phyloP scores from a whole-genome alignment of 306 rosid genomes.

The Trifolium repens region DNA sequence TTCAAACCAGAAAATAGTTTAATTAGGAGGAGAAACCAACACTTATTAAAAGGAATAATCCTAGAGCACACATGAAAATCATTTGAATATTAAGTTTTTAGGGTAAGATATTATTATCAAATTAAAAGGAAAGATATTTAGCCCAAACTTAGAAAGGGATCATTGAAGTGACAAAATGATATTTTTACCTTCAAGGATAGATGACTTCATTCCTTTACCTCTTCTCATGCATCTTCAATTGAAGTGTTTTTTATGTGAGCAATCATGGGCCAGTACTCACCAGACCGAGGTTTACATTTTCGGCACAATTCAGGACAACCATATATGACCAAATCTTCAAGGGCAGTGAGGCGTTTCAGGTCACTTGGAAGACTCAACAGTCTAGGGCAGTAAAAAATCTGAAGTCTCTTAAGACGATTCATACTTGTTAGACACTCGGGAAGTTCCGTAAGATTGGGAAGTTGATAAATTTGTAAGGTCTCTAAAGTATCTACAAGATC shows the following conservation, averaged over 20 bases:
- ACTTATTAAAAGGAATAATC: too few species aligned
- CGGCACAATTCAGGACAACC: neutral
- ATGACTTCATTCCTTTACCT: neutral
- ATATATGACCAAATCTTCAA: neutral
- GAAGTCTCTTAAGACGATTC: neutral
- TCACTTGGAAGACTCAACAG: neutral
- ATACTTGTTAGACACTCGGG: neutral
- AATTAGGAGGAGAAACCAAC: neutral
- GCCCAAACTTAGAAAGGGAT: too few species aligned
- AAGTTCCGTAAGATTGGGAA: neutral
- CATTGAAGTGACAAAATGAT: neutral
- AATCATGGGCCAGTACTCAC: slow-evolving; percentile 14
- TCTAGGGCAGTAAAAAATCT: neutral
- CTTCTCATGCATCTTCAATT: neutral
- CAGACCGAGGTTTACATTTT: neutral
- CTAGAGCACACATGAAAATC: too few species aligned
- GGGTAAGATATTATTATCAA: neutral
- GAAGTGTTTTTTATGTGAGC: neutral
- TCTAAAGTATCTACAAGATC: neutral
- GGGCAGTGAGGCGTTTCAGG: neutral
- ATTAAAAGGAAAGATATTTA: neutral
- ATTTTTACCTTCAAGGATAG: neutral
- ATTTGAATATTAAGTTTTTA: too few species aligned
- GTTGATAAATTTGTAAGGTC: neutral
- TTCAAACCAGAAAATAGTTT: too few species aligned